Percentiles rank a stretch among this genome's conserved stretches.
Conservation (phyloP, 176 grass and related monocot genomes). For the Hordeum marinum region DNA sequence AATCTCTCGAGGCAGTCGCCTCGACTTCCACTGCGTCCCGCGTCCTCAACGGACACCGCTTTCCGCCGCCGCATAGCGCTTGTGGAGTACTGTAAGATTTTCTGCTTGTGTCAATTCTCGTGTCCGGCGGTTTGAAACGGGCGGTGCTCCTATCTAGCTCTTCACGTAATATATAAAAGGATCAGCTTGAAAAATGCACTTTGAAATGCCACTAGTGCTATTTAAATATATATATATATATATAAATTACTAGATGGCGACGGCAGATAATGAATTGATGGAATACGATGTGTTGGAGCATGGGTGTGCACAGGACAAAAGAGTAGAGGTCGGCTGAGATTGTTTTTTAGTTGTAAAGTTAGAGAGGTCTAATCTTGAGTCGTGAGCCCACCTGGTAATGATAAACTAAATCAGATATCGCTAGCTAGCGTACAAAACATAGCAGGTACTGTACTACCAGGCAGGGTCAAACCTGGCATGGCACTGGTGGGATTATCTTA, state of each 20-base stretch:
- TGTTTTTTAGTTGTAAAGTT: neutral
- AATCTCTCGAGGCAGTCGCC: too few relatives aligned
- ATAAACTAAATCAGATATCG: neutral
- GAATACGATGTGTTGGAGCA: neutral
- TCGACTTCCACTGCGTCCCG: too few relatives aligned
- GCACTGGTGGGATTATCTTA: neutral
- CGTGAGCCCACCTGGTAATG: neutral
- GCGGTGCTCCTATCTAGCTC: too few relatives aligned
- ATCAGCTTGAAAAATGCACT: neutral
- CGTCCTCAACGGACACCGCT: too few relatives aligned
- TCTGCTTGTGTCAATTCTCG: neutral
- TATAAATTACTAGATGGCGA: too few relatives aligned
- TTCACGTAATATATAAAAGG: neutral
- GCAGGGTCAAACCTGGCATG: constrained; percentile 24
- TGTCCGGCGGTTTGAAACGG: constrained; percentile 9
- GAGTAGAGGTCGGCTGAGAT: neutral
- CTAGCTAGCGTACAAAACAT: neutral
- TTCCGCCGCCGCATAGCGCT: too few relatives aligned
- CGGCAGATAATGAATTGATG: neutral
- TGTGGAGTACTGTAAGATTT: too few relatives aligned
- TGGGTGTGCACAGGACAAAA: neutral
- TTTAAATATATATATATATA: too few relatives aligned
- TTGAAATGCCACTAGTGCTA: neutral
- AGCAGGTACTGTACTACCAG: neutral
- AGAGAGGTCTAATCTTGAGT: neutral